These are phyloP conservation scores for Starmerella khaoyaiensis DNA, from an alignment of 805 yeast species.

Conservation along the genomic window DNA sequence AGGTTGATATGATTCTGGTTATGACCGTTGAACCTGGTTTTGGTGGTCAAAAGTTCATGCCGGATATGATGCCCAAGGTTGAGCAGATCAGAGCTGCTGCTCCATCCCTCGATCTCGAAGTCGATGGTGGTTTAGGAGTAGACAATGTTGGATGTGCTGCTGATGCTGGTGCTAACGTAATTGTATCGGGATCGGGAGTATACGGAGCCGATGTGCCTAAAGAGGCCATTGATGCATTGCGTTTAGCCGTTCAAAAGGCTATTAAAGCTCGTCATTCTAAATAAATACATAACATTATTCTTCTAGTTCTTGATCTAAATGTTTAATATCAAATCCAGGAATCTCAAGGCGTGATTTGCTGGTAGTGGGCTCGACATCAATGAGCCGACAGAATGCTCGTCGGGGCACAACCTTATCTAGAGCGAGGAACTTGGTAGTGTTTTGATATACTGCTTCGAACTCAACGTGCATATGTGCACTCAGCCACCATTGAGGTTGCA, in stretches of 20 bases:
- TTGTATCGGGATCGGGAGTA: constrained; percentile 93
- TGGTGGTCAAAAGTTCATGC: constrained; percentile 95
- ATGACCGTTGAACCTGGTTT: constrained; percentile 99
- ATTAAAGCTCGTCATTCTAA: not conserved
- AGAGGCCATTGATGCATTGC: constrained; percentile 57
- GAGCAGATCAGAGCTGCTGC: constrained; percentile 54
- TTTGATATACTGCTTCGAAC: constrained; percentile 43
- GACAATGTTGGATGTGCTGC: constrained; percentile 80
- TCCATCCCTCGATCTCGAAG: constrained; percentile 80
- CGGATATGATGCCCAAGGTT: constrained; percentile 93
- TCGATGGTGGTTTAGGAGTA: constrained; percentile 89
- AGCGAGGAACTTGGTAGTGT: constrained; percentile 51
- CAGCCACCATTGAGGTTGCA: constrained; percentile 69
- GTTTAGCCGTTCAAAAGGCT: constrained; percentile 41
- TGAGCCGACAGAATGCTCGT: constrained; percentile 43
- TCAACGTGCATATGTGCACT: constrained; percentile 79
- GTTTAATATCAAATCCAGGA: too few relatives aligned
- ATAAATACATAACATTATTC: not conserved
- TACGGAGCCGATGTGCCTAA: constrained; percentile 73
- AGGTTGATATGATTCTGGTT: constrained; percentile 84
- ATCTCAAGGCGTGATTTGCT: constrained; percentile 1
- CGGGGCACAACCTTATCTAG: constrained; percentile 72
- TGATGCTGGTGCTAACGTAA: constrained; percentile 94
- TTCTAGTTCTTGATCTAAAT: too few relatives aligned
- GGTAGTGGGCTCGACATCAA: constrained; percentile 25